Evolutionary conservation across 352 stramenopile species (phyloP).

Genomic region (Globisporangium nodosum): DNA sequence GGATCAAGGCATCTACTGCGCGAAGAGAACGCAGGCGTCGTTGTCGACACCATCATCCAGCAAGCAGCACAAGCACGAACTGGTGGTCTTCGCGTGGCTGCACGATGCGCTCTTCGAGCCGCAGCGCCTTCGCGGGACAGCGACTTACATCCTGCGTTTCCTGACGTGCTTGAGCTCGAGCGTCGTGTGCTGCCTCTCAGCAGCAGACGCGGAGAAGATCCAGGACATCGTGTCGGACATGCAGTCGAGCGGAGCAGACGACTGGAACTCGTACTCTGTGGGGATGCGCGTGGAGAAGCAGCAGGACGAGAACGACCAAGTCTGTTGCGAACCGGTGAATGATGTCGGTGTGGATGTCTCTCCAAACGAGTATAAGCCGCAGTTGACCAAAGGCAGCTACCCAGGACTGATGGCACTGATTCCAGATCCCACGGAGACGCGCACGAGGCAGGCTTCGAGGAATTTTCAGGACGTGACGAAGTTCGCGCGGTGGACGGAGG

Average conservation of each 20-base stretch:
- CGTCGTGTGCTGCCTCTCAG: constrained; percentile 15
- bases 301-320: constrained; percentile 9
- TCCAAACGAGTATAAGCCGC: background rate
- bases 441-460: background rate
- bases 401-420: constrained; percentile 22
- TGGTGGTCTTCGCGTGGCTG: constrained; percentile 66
- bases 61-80: background rate
- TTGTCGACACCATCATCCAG: background rate
- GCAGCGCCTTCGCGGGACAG: constrained; percentile 40
- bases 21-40: background rate
- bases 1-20: constrained; percentile 62
- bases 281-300: constrained; percentile 8
- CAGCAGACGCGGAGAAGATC: constrained; percentile 3
- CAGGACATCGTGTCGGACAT: constrained; percentile 2
- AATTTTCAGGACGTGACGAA: constrained; percentile 14
- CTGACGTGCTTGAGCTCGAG: constrained; percentile 13
- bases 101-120: constrained; percentile 35
- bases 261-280: constrained; percentile 14
- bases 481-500: constrained; percentile 6
- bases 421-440: constrained; percentile 22
- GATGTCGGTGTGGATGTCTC: background rate
- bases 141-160: constrained; percentile 69
- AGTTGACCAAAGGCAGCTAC: constrained; percentile 33
- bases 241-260: background rate
- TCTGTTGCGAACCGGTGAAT: constrained; percentile 5